Evolutionary conservation across 1,284 basidiomycete genomes (phyloP), one percentile per base, ranked within the genome.

Genomic region (Leucoagaricus sp.): DNA sequence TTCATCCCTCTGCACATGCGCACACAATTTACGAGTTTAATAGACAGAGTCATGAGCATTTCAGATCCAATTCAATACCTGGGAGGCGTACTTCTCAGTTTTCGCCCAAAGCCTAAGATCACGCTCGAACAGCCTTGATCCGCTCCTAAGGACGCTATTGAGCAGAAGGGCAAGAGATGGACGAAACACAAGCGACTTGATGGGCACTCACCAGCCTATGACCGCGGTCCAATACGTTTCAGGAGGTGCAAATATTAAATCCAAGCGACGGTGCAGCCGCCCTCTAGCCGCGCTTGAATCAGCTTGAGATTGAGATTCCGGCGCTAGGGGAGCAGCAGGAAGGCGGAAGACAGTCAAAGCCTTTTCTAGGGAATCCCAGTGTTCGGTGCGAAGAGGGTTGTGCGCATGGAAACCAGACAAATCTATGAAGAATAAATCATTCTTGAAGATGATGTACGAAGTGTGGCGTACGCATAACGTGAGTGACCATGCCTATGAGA

Each of bases 41-140:
- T n/a, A n/a, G n/a, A n/a, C n/a, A n/a, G n/a, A n/a, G n/a, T 49
- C 23, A 13, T 21, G 46, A 54, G 48, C 33, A 48, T 40, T 31
- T 29, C 40, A 21, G n/a, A n/a, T n/a, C 26, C 55, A 42, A 42
- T 45, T 4, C 25, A 34, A 41, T n/a, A 42, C 41, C 17, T 12
- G 46, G 15, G 57, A 17, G n/a, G 60, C 71, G 36, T 61, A 84
- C 84, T 74, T 80, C 69, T 83, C 77, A 53, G 79, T 70, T 67
- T 90, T 87, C 1, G 89, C 89, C 81, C 83, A 87, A 15, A 81
- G 73, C 52, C 91, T 75, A 52, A 93, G 66, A 67, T 93, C 91
- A n/a, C 90, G 75, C 66, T 93, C 81, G 63, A 94, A 93, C 81
- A 89, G 85, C 49, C 80, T 89, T 0, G 87, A 90, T 0, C 91